Conservation (phyloP, 345 rosid species). For the Acer negundo region DNA sequence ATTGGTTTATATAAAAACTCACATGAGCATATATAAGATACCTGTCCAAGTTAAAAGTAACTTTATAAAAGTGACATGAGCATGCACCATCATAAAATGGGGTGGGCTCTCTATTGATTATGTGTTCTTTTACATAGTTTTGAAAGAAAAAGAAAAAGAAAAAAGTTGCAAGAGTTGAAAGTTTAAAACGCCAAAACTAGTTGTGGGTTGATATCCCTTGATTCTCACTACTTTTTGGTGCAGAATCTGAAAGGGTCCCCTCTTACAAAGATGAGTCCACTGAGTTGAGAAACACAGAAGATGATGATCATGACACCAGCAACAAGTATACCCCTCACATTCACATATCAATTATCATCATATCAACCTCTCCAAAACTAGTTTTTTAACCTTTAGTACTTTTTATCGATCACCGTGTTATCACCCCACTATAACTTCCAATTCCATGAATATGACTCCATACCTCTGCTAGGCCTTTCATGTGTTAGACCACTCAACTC, state of each 20-base stretch:
- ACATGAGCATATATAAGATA: too few species aligned
- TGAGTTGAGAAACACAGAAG: not conserved
- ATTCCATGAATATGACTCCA: not conserved
- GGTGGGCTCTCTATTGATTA: too few species aligned
- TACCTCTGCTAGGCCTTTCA: not conserved
- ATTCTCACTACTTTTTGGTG: not conserved
- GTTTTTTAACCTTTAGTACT: not conserved
- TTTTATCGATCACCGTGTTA: not conserved
- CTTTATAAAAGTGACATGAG: too few species aligned
- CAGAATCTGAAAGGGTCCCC: slow-evolving; percentile 1
- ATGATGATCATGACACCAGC: not conserved
- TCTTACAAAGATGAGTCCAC: slow-evolving; percentile 9
- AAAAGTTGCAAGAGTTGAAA: not conserved
- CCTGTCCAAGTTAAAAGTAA: too few species aligned
- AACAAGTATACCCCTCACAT: not conserved
- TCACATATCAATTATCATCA: not conserved
- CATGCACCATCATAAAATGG: too few species aligned
- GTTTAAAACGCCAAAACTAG: not conserved
- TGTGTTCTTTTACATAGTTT: too few species aligned
- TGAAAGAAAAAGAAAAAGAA: too few species aligned
- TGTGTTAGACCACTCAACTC: not conserved
- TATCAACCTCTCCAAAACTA: not conserved
- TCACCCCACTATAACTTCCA: slow-evolving; percentile 3
- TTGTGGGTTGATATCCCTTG: not conserved
- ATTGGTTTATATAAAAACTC: too few species aligned